phyloP scores from a whole-genome alignment of 805 yeast genomes.

The Yarrowia osloensis region DNA sequence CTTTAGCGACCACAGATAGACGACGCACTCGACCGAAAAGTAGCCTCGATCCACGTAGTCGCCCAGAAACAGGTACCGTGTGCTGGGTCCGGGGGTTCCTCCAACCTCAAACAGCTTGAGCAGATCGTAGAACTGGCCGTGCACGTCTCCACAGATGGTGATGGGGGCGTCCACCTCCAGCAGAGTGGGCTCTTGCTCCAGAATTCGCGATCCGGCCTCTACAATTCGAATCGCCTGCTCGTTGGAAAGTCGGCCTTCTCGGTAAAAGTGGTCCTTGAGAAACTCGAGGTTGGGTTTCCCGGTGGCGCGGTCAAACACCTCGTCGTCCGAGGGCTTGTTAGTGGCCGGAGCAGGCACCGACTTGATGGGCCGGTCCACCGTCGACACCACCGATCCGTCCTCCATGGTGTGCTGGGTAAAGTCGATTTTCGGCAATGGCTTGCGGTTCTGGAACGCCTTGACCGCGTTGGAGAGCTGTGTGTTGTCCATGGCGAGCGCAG shows the following conservation, averaged over 20 bases:
- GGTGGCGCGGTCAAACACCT: conserved; percentile 63
- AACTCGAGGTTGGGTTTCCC: conserved; percentile 68
- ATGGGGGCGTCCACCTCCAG: conserved; percentile 87
- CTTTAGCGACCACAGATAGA: conserved; percentile 75
- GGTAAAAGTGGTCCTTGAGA: conserved; percentile 68
- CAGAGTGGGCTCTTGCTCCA: conserved; percentile 75
- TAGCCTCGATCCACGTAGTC: conserved; percentile 98
- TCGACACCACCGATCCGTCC: conserved; percentile 58
- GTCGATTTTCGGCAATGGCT: conserved; percentile 44
- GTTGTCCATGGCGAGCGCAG: conserved; percentile 43
- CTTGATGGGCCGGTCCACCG: conserved; percentile 59
- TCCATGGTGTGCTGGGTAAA: conserved; percentile 53
- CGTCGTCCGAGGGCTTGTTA: conserved; percentile 62
- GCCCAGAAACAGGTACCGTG: conserved; percentile 87
- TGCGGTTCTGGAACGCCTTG: conserved; percentile 42
- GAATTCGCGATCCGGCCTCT: conserved; percentile 59
- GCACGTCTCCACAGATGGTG: conserved; percentile 96
- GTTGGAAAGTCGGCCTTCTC: conserved; percentile 78
- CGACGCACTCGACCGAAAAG: conserved; percentile 96
- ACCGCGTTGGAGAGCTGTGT: conserved; percentile 40
- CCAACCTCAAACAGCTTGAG: conserved; percentile 72
- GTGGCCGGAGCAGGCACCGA: conserved; percentile 69
- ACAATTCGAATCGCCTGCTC: conserved; percentile 71
- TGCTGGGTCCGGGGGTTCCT: conserved; percentile 70
- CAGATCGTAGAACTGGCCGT: conserved; percentile 93